Base-by-base conservation (phyloP, 495 filamentous ascomycete species). In the Penicillium maclennaniae region DNA sequence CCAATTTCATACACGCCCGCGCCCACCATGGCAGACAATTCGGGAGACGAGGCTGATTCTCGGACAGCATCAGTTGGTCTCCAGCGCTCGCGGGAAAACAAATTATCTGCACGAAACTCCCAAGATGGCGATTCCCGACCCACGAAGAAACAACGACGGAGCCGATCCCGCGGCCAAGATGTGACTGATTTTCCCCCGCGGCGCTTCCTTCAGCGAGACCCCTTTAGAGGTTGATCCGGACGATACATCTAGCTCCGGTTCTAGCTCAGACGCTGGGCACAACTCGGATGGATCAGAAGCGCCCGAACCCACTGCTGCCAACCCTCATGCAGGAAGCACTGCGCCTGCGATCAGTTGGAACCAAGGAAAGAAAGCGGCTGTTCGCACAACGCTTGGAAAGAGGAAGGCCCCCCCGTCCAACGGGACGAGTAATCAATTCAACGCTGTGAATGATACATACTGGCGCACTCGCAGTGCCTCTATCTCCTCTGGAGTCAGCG, bases 311-410 rank as follows among this genome's bases (percentile, higher is more conserved):
- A 15, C 26, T 17, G 16, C 42, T 17, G 53, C 39, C 40, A 68
- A 66, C 46, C 60, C 59, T 31, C 60, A 67, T 37, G 59, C 47
- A 3, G 62, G 60, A 36, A 65, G 40, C 40, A 69, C 66, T 8
- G 63, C 67, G 39, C 64, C 66, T 7, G 65, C 65, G 0, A 61
- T 68, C 17, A 77, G 68, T 48, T 77, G 73, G 73, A 77, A 77
- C 45, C 66, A 71, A 43, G 66, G 63, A 12, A 68, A 54, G 31
- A 71, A 69, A 43, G 60, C 55, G 28, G 61, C 67, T 1, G 67
- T 74, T 23, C 61, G 72, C 15, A 77, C 71, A 15, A 63, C 69
- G 1, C 57, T 74, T 15, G 57, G 70, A 9, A 61, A 60, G 40
- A 56, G 63, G 26, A 55, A 52, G 41, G 16, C 45, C 6, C 15